Evolutionary conservation across 169 alveolate species (phyloP).

Genomic region (Babesia caballi): DNA sequence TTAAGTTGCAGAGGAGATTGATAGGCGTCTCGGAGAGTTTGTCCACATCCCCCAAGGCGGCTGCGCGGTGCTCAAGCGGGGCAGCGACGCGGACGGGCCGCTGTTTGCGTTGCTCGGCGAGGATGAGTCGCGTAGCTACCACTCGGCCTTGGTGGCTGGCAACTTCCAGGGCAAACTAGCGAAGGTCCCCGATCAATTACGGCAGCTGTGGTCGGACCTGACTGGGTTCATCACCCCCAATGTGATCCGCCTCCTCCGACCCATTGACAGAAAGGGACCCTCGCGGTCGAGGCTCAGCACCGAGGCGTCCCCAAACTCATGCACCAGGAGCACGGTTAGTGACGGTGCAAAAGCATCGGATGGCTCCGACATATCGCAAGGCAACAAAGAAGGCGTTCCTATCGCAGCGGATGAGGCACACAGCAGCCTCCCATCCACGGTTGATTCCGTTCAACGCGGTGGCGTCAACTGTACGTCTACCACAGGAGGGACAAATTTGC

Average conservation of each 20-base stretch:
- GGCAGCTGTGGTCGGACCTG: constrained; percentile 37
- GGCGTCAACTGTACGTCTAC: no score
- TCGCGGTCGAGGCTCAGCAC: neutral
- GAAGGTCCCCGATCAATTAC: constrained; percentile 15
- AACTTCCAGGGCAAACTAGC: constrained; percentile 36
- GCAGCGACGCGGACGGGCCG: constrained; percentile 26
- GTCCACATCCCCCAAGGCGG: constrained; percentile 2
- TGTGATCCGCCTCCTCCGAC: constrained; percentile 38
- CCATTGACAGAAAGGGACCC: constrained; percentile 5
- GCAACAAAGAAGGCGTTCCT: no score
- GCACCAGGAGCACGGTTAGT: no score
- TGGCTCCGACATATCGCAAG: no score
- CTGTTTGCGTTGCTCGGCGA: constrained; percentile 19
- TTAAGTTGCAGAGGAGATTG: constrained; percentile 13
- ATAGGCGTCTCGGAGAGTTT: constrained; percentile 46
- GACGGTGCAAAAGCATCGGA: no score
- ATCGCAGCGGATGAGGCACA: no score
- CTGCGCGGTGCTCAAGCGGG: constrained; percentile 32
- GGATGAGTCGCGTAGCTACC: constrained; percentile 27
- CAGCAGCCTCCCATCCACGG: no score
- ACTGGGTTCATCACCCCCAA: constrained; percentile 37
- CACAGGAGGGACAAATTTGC: no score
- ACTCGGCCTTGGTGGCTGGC: constrained; percentile 34
- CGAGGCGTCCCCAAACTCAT: no score
- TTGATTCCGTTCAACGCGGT: no score